Percentiles rank a stretch among this genome's conserved stretches.
Conservation (phyloP, 306 rosid species). For the Medicago arabica region DNA sequence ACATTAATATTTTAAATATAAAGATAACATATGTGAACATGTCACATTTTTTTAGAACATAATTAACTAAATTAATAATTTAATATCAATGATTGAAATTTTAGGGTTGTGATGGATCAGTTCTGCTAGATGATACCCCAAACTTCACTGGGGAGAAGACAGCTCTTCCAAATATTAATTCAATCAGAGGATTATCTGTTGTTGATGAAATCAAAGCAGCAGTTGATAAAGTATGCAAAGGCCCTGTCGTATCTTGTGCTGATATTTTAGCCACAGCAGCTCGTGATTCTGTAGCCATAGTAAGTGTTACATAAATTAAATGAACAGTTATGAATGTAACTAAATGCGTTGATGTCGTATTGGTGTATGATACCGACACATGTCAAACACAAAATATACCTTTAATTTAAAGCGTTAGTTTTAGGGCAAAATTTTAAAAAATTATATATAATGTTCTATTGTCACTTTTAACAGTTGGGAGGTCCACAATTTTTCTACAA, state of each 20-base stretch:
- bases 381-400: too few species aligned
- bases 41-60: background rate
- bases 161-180: slow-evolving; percentile 41
- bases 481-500: slow-evolving; percentile 39
- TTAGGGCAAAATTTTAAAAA: too few species aligned
- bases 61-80: background rate
- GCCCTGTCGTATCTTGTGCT: slow-evolving; percentile 54
- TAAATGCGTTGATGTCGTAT: too few species aligned
- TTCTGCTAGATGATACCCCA: slow-evolving; percentile 46
- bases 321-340: too few species aligned
- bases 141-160: slow-evolving; percentile 50
- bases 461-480: slow-evolving; percentile 40
- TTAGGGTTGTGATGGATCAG: slow-evolving; percentile 58
- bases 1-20: background rate
- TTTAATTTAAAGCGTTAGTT: too few species aligned
- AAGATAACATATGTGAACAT: background rate
- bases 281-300: slow-evolving; percentile 52
- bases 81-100: background rate
- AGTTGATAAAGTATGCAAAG: slow-evolving; percentile 51
- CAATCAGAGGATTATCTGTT: slow-evolving; percentile 45
- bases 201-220: slow-evolving; percentile 51
- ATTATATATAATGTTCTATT: background rate
- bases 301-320: slow-evolving; percentile 30
- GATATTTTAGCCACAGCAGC: slow-evolving; percentile 56
- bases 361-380: too few species aligned